These are phyloP conservation scores for Barbarea vulgaris DNA, from an alignment of 345 rosid genomes.

Conservation along the genomic window DNA sequence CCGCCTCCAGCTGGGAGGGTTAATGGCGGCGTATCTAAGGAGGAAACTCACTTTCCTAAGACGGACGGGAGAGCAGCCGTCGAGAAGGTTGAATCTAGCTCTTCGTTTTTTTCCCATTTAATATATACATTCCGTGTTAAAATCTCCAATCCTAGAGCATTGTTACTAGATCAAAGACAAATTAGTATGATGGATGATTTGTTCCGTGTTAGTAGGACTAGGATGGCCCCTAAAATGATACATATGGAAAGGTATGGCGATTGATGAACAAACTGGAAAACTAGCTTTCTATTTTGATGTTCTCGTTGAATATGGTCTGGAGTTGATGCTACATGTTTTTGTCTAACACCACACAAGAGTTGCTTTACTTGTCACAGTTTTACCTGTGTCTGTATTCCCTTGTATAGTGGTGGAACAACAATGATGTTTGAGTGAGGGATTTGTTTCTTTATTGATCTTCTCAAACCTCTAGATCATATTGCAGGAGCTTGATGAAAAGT, in stretches of 20 bases:
- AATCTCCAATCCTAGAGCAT: conserved; percentile 7
- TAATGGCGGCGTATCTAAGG: conserved; percentile 49
- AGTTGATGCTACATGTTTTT: not conserved
- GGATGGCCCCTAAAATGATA: not conserved
- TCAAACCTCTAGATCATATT: conserved; percentile 25
- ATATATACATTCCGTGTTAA: not conserved
- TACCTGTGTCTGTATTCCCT: not conserved
- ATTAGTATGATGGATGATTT: conserved; percentile 12
- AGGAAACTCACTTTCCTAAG: conserved; percentile 41
- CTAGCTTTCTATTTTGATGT: not conserved
- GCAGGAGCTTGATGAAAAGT: conserved; percentile 56
- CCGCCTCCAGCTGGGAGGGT: conserved; percentile 56
- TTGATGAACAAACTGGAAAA: not conserved
- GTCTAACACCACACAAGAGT: not conserved
- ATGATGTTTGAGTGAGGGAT: conserved; percentile 7
- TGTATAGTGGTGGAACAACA: not conserved
- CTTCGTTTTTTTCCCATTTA: not conserved
- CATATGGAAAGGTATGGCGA: not conserved
- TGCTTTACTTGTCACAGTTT: conserved; percentile 9
- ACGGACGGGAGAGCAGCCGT: conserved; percentile 26
- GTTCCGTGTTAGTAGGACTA: not conserved
- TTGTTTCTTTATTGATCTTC: conserved; percentile 13
- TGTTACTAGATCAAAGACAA: not conserved
- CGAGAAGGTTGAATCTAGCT: conserved; percentile 49
- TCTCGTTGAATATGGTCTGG: not conserved